Percentiles rank a stretch among this genome's conserved stretches.
Evolutionary conservation across 2,329 filamentous ascomycete species (phyloP).

Genomic region (Aspergillus cejpii): DNA sequence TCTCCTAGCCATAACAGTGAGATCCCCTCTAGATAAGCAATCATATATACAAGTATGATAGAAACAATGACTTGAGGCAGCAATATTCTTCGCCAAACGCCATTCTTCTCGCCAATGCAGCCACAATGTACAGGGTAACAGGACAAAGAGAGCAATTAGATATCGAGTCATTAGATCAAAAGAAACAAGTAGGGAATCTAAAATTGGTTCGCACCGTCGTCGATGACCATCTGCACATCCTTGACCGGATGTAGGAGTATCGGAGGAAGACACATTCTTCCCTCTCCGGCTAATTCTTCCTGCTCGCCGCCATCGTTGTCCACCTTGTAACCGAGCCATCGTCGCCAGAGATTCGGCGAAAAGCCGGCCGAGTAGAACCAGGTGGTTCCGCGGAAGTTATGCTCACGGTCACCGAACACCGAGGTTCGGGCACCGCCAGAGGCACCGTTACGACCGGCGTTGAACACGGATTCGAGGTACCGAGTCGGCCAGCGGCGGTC

Average conservation of each 20-base stretch:
- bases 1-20: background rate
- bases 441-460: constrained; percentile 68
- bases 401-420: constrained; percentile 76
- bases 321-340: constrained; percentile 78
- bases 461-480: constrained; percentile 72
- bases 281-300: constrained; percentile 66
- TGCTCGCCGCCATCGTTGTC: constrained; percentile 72
- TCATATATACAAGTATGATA: background rate
- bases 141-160: background rate
- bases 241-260: constrained; percentile 90
- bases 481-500: constrained; percentile 78
- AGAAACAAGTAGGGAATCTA: background rate
- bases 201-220: constrained; percentile 22
- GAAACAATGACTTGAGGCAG: background rate
- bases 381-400: constrained; percentile 77
- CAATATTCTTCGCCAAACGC: background rate
- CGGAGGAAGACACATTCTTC: constrained; percentile 82
- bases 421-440: constrained; percentile 66
- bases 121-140: background rate
- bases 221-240: constrained; percentile 54
- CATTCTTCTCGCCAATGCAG: background rate
- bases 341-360: constrained; percentile 69
- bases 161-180: background rate
- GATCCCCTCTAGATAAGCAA: background rate
- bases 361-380: constrained; percentile 92